Base-by-base conservation (phyloP, 208 protist species). In the Leishmania mexicana region DNA sequence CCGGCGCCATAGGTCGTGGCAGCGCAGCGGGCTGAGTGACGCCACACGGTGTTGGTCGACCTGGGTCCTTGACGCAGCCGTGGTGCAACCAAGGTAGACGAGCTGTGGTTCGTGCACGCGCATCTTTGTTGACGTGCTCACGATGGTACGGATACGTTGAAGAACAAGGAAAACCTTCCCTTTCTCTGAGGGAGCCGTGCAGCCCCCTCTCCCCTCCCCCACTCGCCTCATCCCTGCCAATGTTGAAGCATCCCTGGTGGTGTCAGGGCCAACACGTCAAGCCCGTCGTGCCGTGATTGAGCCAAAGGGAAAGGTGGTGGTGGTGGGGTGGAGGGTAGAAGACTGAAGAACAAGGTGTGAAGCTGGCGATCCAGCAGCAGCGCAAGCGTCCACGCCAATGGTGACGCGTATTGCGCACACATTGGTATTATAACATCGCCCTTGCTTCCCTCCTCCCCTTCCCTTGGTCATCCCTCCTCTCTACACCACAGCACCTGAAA, bases 401-500 rank as follows among this genome's bases (percentile, higher is more conserved):
- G 8, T 21, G 67, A 3, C 40, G 31, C 40, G 8, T 21, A 11
- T 47, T 72, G 67, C 40, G 7, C 40, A 8, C 7, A n/a, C 21
- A 72, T 72, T 38, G 40, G 6, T 17, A 7, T 38, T 45, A 38
- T 1, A 28, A 8, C 7, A 17, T n/a, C 17, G 21, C 70, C 11
- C 28, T 35, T 45, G 1, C 70, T 31, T 53, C 38, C 68, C 0
- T 45, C 28, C 47, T 4, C 38, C 54, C 19, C 19, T 31, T 4
- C 38, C 54, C 19, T 35, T 31, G 1, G 40, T 0, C 40, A 5
- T 68, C 57, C 31, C 11, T 74, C 51, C 38, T 75, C 31, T 45
- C 75, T 84, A 85, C 68, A 81, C 58, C 3, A 75, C 81, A 4
- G 76, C n/a, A 10, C 83, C 83, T 0, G 83, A 70, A 51, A 85